Percentiles rank a stretch among this genome's conserved stretches.
These are phyloP conservation scores for Pseudognaphalium luteoalbum DNA, from an alignment of 129 eudicot species.

Conservation along the genomic window DNA sequence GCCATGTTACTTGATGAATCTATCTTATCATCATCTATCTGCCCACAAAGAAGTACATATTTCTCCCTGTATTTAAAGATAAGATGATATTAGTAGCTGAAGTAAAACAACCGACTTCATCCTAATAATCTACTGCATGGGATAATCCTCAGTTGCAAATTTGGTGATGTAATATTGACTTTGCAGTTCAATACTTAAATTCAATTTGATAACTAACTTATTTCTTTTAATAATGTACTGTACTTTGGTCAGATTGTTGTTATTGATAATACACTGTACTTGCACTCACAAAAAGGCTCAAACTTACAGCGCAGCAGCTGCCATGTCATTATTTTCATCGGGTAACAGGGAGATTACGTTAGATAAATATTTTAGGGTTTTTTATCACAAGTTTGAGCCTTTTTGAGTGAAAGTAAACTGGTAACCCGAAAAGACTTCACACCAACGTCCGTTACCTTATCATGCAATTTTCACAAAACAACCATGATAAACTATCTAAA, in stretches of 20 bases:
- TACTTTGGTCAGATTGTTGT: conserved; percentile 1
- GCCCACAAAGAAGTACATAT: conserved; percentile 84
- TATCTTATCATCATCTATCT: conserved; percentile 87
- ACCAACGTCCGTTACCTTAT: neutral
- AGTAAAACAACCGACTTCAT: conserved; percentile 17
- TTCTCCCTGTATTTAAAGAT: conserved; percentile 69
- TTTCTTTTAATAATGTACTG: conserved; percentile 3
- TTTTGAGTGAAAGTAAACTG: neutral
- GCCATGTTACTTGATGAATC: conserved; percentile 48
- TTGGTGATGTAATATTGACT: conserved; percentile 20
- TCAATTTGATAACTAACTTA: neutral
- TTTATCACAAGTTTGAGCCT: neutral
- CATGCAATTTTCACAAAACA: neutral
- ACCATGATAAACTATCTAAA: neutral
- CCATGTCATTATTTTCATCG: neutral
- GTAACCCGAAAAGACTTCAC: neutral
- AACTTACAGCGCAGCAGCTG: neutral
- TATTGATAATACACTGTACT: neutral
- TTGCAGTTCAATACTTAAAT: conserved; percentile 15
- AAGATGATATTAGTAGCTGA: conserved; percentile 21
- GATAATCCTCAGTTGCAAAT: conserved; percentile 16
- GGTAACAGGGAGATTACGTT: neutral
- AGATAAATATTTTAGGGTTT: neutral
- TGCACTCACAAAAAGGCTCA: neutral
- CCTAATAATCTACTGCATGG: conserved; percentile 15